Percentiles rank a stretch among this genome's conserved stretches.
These are phyloP conservation scores for Neoboletus magnificus DNA, from an alignment of 768 basidiomycete species.

Conservation along the genomic window DNA sequence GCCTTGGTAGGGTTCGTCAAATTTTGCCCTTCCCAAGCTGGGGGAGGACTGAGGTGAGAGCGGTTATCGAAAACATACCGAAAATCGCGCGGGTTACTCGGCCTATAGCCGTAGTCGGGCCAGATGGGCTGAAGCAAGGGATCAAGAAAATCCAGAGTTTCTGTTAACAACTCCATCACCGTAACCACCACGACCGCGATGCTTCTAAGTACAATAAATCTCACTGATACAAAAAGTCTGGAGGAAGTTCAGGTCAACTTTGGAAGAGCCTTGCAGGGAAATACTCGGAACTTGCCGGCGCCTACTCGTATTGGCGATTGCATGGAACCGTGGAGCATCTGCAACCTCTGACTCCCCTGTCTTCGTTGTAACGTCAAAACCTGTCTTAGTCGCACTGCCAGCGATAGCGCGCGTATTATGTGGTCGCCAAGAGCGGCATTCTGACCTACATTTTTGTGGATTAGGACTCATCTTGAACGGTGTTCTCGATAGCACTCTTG, in stretches of 20 bases:
- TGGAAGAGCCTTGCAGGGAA: constrained; percentile 9
- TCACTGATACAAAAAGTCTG: constrained; percentile 23
- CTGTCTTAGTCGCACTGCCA: constrained; percentile 13
- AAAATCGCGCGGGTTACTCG: background rate
- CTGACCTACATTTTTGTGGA: constrained; percentile 7
- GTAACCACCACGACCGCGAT: constrained; percentile 29
- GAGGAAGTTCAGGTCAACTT: constrained; percentile 19
- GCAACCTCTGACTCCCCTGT: constrained; percentile 10
- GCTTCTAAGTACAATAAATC: constrained; percentile 28
- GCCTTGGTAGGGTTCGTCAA: background rate
- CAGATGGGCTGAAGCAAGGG: background rate
- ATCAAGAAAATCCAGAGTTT: constrained; percentile 2
- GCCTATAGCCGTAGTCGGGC: background rate
- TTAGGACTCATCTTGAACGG: constrained; percentile 5
- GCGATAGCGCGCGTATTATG: background rate
- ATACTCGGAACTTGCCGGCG: constrained; percentile 25
- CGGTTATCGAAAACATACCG: background rate
- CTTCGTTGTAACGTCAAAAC: constrained; percentile 24
- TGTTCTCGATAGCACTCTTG: constrained; percentile 12
- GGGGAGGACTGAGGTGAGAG: background rate
- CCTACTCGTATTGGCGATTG: constrained; percentile 5
- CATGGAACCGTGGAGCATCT: constrained; percentile 19
- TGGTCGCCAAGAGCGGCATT: constrained; percentile 13
- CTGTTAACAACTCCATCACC: constrained; percentile 11
- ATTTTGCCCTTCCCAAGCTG: background rate